Evolutionary conservation across 1,139 yeast species (phyloP), one percentile per base, ranked within the genome.

Genomic region (Yarrowia galli): DNA sequence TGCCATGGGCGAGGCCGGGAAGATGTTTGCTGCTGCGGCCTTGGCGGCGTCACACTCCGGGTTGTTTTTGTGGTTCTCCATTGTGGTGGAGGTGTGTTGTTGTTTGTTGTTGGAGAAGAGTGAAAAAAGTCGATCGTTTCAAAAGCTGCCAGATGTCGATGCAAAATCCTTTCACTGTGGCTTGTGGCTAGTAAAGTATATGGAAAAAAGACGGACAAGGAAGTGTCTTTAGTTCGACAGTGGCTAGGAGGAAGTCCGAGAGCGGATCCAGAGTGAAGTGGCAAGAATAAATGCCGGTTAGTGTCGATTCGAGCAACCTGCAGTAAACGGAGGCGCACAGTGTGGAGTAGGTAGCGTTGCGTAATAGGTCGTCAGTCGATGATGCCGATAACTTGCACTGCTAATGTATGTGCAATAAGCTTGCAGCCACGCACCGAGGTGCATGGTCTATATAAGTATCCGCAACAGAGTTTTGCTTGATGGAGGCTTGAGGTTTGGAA

Each of bases 1-100:
- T 20, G 66, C 66, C 56, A 48, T 61, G 51, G 66, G 66, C 46
- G 66, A 61, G 35, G 66, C 43, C 28, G 66, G 56, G 23, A 61
- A 61, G 36, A 61, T 58, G 28, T 54, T 54, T 25, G 61, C 60
- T 20, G 60, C 46, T 12, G 61, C 61, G 12, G 46, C 36, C 35
- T 54, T 40, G 36, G 46, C 36, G 15, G 61, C 61, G 23, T 40
- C n/a, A 13, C 61, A 40, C 23, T 40, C 36, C 36, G 46, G 46
- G 38, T 54, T 22, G 36, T 25, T 23, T 25, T 54, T 54, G 61
- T 54, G 12, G 48, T 54, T 38, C 23, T 54, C 61, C 61, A 54
- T 54, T 38, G 45, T 16, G 18, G 23, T 12, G 12, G 43, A 12
- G 12, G 10, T 9, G 48, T 40, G 46, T 38, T 13, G 23, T 16